Evolutionary conservation across 1,139 yeast species (phyloP), one percentile per base, ranked within the genome.

Genomic region (Candida pseudoviswanathii): DNA sequence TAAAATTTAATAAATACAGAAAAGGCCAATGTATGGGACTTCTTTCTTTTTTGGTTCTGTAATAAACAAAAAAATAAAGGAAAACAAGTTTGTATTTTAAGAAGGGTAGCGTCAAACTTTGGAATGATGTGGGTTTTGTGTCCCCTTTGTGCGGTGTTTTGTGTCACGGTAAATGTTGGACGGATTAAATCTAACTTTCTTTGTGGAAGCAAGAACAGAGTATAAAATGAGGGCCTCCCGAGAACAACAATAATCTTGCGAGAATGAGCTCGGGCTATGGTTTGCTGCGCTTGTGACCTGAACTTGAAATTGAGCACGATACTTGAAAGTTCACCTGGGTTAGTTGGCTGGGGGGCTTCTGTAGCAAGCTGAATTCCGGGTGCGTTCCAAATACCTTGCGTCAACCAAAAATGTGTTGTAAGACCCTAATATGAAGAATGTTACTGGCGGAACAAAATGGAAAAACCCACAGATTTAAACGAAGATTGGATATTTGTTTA

Each of bases 81-180:
- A 16, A 16, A 16, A 16, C 16, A 16, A 16, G 16, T 16, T 16
- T 37, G 24, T 25, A 5, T 3, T 37, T 40, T 40, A 21, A 40
- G 43, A 21, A 40, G 43, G 36, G 43, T 40, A 40, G 43, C 43
- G 43, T 40, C 27, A 29, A 40, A 40, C 11, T 40, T 40, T 40
- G 43, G 43, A 40, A 40, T 40, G 43, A 31, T 40, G 43, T n/a
- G 5, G 26, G 7, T 40, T 40, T 40, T 31, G 24, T 40, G 27
- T 30, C 30, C 9, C 29, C n/a, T 6, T 40, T 6, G 25, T 29
- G 6, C 16, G 5, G n/a, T 27, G 33, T 40, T 27, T 40, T 40
- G 42, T 27, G 24, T 21, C 22, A 26, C 10, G 10, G 16, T 6
- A 22, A 9, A 29, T 40, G 43, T 27, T 29, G 27, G 11, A 21